phyloP scores from a whole-genome alignment of 2,329 filamentous ascomycete genomes.

The Sclerotinia borealis region DNA sequence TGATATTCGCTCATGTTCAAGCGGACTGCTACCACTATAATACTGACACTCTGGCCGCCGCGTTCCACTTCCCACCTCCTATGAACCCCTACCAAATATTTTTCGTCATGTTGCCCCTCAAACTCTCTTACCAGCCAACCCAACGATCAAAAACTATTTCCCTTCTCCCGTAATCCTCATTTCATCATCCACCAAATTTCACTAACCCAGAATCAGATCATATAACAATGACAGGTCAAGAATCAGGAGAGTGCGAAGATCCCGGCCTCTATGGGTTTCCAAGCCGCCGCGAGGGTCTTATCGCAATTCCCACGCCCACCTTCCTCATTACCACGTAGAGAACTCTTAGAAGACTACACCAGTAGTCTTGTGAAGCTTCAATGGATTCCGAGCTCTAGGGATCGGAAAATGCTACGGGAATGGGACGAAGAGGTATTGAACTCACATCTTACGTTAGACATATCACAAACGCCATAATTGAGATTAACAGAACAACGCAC shows the following conservation, averaged over 20 bases:
- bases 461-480: background rate
- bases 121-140: background rate
- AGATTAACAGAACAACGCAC: background rate
- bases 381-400: constrained; percentile 12
- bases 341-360: constrained; percentile 14
- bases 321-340: constrained; percentile 8
- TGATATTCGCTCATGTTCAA: too few species aligned
- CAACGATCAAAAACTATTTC: too few species aligned
- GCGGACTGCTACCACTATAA: too few species aligned
- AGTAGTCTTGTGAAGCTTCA: constrained; percentile 12
- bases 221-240: background rate
- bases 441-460: background rate
- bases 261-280: background rate
- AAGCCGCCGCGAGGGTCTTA: background rate
- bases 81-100: background rate
- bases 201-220: background rate
- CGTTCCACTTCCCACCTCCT: too few species aligned
- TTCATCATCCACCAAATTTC: background rate
- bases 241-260: background rate
- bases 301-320: background rate
- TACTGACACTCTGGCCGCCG: too few species aligned
- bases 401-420: background rate
- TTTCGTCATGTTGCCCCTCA: background rate
- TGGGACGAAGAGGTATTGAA: background rate
- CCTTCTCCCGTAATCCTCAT: background rate